These are phyloP conservation scores for Russula earlei DNA, from an alignment of 768 basidiomycete species.

Conservation along the genomic window DNA sequence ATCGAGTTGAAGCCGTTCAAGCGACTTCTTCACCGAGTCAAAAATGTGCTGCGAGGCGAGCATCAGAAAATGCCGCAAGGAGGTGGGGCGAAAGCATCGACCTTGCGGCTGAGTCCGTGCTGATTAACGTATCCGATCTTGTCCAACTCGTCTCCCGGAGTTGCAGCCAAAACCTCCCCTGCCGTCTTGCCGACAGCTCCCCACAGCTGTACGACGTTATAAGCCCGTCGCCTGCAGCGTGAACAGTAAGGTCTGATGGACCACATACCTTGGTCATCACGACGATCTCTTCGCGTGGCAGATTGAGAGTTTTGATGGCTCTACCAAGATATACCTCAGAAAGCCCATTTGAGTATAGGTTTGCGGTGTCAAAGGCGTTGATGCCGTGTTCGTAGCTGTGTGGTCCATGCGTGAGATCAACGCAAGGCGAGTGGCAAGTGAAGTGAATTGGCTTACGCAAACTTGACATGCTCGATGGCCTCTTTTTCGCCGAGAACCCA, in stretches of 20 bases:
- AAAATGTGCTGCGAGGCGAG: conserved; percentile 50
- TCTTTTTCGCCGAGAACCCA: conserved; percentile 29
- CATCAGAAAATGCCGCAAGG: background rate
- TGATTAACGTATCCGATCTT: conserved; percentile 31
- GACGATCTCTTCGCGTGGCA: conserved; percentile 35
- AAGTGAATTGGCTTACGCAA: conserved; percentile 20
- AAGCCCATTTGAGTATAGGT: conserved; percentile 28
- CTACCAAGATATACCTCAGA: conserved; percentile 34
- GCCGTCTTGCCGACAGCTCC: background rate
- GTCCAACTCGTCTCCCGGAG: conserved; percentile 11
- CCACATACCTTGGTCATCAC: conserved; percentile 34
- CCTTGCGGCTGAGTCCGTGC: conserved; percentile 30
- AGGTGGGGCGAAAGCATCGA: background rate
- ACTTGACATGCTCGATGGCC: conserved; percentile 19
- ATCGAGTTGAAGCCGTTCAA: conserved; percentile 62
- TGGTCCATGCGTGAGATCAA: conserved; percentile 1
- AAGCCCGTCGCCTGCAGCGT: background rate
- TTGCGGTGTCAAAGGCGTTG: conserved; percentile 52
- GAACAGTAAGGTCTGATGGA: background rate
- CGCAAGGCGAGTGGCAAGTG: background rate
- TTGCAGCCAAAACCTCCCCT: background rate
- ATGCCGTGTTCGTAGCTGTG: conserved; percentile 49
- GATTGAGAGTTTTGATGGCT: conserved; percentile 29
- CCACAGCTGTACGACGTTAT: background rate
- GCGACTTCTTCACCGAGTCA: conserved; percentile 48